These are phyloP conservation scores for Saxophila tyrrhenica DNA, from an alignment of 495 filamentous ascomycete species.

Conservation along the genomic window DNA sequence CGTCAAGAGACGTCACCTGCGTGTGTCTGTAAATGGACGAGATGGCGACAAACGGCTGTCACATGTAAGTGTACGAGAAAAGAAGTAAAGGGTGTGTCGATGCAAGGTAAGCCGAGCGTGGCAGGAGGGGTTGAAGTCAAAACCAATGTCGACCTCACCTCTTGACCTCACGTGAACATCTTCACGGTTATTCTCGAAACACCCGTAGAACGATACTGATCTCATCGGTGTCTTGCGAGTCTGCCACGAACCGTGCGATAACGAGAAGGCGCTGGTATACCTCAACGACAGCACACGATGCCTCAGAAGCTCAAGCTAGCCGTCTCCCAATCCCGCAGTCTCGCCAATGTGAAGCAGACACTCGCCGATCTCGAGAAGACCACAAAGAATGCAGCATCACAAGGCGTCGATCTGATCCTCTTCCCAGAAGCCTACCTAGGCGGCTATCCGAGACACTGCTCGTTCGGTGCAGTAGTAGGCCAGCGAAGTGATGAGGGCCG, in stretches of 20 bases:
- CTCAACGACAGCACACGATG: slow-evolving; percentile 22
- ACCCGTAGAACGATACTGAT: too few species aligned
- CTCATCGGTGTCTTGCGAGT: too few species aligned
- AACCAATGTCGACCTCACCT: not conserved
- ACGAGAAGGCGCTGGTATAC: not conserved
- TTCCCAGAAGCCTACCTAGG: slow-evolving; percentile 92
- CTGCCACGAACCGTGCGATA: too few species aligned
- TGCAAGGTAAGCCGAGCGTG: not conserved
- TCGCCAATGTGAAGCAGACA: slow-evolving; percentile 50
- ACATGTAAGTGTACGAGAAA: not conserved
- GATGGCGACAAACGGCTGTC: too few species aligned
- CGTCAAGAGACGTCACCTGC: too few species aligned
- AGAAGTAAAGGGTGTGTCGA: not conserved
- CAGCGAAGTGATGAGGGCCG: slow-evolving; percentile 54
- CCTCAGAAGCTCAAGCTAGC: slow-evolving; percentile 52
- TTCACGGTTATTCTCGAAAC: too few species aligned
- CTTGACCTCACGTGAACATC: not conserved
- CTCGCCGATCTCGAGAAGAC: slow-evolving; percentile 51
- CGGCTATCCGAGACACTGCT: slow-evolving; percentile 78
- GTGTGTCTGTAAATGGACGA: too few species aligned
- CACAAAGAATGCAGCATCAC: slow-evolving; percentile 37
- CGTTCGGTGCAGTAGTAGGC: slow-evolving; percentile 67
- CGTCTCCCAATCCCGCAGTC: slow-evolving; percentile 66
- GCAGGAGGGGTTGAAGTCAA: not conserved
- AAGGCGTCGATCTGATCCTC: slow-evolving; percentile 63